A percentile compares a stretch with the other conserved stretches of the same genome.
phyloP scores from a whole-genome alignment of 2,329 filamentous ascomycete species.

The Tolypocladium tropicale region DNA sequence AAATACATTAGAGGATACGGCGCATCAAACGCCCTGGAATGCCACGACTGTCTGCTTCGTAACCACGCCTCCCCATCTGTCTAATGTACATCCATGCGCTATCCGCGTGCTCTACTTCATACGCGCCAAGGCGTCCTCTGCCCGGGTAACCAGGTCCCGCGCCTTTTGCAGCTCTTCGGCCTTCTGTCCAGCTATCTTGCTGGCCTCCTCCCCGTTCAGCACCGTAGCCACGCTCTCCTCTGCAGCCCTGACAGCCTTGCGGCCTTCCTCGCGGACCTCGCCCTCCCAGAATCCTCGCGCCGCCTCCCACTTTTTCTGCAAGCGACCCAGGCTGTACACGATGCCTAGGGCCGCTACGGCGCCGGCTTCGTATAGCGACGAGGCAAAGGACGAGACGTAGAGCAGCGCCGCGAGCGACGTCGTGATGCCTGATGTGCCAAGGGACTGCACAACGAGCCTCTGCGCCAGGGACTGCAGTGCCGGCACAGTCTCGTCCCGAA shows the following conservation, averaged over 20 bases:
- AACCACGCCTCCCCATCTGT: not conserved
- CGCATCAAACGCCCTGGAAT: not conserved
- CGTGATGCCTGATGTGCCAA: constrained; percentile 59
- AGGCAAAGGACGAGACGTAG: constrained; percentile 44
- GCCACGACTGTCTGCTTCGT: not conserved
- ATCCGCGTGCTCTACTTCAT: constrained; percentile 30
- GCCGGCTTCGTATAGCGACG: constrained; percentile 49
- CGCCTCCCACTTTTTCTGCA: constrained; percentile 54
- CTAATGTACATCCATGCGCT: not conserved
- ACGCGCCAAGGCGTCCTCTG: constrained; percentile 35
- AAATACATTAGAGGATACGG: constrained; percentile 15
- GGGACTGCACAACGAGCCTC: constrained; percentile 62
- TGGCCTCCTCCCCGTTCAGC: constrained; percentile 22
- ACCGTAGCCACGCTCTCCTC: constrained; percentile 42
- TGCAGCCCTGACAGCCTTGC: constrained; percentile 48
- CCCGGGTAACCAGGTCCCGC: constrained; percentile 35
- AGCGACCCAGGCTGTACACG: constrained; percentile 45
- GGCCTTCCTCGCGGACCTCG: constrained; percentile 56
- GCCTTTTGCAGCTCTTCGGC: constrained; percentile 27
- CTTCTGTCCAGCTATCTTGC: constrained; percentile 12
- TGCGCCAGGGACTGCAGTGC: constrained; percentile 64
- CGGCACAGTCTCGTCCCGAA: constrained; percentile 57
- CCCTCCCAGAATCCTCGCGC: constrained; percentile 53
- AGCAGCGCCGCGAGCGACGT: constrained; percentile 43
- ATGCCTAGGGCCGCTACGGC: constrained; percentile 51